Conservation (phyloP, 2,329 filamentous ascomycete species). For the Emmonsiellopsis sp. region DNA sequence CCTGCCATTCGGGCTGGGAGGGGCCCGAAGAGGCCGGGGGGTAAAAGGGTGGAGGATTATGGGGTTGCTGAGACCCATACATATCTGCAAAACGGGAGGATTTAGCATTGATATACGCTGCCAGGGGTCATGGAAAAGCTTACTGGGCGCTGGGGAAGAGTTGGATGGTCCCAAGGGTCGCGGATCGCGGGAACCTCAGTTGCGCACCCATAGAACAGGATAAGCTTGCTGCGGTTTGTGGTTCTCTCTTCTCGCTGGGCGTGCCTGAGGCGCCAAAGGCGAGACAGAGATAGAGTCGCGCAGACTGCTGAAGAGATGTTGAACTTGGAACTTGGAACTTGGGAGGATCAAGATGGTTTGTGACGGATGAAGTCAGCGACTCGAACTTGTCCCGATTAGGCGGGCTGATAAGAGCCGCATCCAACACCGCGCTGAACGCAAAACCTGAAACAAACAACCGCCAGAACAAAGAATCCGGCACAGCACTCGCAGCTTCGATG, state of each 20-base stretch:
- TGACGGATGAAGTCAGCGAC: no score
- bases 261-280: background rate
- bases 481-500: no score
- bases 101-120: background rate
- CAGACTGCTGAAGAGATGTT: background rate
- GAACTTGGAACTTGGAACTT: no score
- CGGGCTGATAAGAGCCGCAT: no score
- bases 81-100: slow-evolving; percentile 14
- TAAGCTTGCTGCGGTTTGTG: background rate
- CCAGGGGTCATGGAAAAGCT: background rate
- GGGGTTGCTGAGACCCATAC: slow-evolving; percentile 21
- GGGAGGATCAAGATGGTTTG: no score
- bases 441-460: no score
- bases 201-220: background rate
- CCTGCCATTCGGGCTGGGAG: slow-evolving; percentile 31
- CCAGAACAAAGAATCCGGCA: no score
- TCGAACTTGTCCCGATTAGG: no score
- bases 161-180: background rate
- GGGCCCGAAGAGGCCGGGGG: slow-evolving; percentile 13
- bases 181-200: background rate
- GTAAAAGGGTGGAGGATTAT: slow-evolving; percentile 15
- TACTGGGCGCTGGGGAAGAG: background rate
- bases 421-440: no score
- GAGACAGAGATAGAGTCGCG: background rate
- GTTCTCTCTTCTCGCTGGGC: background rate